A percentile compares a stretch with the other conserved stretches of the same genome.
Conservation (phyloP, 257 asterid species). For the Perilla frutescens region DNA sequence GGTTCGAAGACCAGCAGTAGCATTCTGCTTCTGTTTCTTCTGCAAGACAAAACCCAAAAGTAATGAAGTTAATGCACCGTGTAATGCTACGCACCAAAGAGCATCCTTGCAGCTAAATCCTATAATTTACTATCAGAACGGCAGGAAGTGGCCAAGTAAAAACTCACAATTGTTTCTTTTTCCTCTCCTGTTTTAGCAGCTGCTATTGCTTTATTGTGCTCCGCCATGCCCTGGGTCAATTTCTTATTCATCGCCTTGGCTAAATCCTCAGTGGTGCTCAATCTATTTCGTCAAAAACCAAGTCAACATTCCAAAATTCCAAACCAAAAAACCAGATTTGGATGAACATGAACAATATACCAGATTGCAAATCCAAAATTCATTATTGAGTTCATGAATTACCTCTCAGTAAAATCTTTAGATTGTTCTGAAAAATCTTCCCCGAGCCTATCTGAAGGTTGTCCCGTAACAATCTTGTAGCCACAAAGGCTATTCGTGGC, state of each 20-base stretch:
- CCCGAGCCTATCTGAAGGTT: conserved; percentile 97
- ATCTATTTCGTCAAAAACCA: conserved; percentile 56
- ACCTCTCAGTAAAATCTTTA: conserved; percentile 91
- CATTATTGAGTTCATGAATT: conserved; percentile 19
- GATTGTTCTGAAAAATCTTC: conserved; percentile 89
- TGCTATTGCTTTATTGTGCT: conserved; percentile 81
- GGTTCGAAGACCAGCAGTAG: conserved; percentile 77
- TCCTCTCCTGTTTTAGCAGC: conserved; percentile 92
- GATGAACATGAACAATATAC: conserved; percentile 4
- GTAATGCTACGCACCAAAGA: background rate
- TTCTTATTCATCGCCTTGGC: conserved; percentile 86
- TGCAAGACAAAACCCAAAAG: conserved; percentile 44
- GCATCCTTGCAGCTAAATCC: background rate
- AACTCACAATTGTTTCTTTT: conserved; percentile 75
- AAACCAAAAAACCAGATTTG: background rate
- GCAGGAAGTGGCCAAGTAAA: conserved; percentile 15
- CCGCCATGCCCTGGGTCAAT: conserved; percentile 92
- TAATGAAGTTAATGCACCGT: conserved; percentile 22
- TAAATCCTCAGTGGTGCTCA: conserved; percentile 79
- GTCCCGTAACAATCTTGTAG: conserved; percentile 93
- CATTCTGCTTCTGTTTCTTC: conserved; percentile 86
- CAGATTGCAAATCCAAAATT: conserved; percentile 16
- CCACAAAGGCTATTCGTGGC: conserved; percentile 93
- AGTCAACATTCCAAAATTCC: conserved; percentile 34
- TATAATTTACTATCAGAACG: background rate